Percentiles rank a stretch among this genome's conserved stretches.
phyloP scores from a whole-genome alignment of 495 filamentous ascomycete genomes.

The Hypoxylon rickii region DNA sequence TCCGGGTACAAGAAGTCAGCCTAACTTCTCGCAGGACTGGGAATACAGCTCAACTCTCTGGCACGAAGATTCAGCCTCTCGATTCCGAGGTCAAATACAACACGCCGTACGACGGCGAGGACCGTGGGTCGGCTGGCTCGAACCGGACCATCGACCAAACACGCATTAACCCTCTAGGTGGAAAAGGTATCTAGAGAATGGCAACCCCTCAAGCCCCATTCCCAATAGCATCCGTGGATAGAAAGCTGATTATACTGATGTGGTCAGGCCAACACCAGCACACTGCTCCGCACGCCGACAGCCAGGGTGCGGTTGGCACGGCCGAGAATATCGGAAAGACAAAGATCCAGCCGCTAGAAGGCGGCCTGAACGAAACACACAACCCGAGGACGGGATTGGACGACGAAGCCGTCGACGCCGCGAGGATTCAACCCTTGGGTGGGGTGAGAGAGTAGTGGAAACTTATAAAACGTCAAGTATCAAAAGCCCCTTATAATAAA shows the following conservation, averaged over 20 bases:
- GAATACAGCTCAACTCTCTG: slow-evolving; percentile 12
- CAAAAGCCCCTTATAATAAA: no score
- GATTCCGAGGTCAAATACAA: slow-evolving; percentile 15
- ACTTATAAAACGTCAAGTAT: no score
- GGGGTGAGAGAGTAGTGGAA: slow-evolving; percentile 4
- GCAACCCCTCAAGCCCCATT: neutral
- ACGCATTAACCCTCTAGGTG: slow-evolving; percentile 13
- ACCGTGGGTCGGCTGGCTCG: slow-evolving; percentile 9
- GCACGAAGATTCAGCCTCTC: slow-evolving; percentile 17
- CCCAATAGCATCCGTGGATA: no score
- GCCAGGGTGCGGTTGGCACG: slow-evolving; percentile 18
- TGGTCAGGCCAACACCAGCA: slow-evolving; percentile 17
- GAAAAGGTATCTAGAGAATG: slow-evolving; percentile 10
- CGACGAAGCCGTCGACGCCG: slow-evolving; percentile 9
- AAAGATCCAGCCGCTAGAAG: slow-evolving; percentile 9
- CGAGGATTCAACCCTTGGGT: slow-evolving; percentile 14
- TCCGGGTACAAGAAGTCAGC: neutral
- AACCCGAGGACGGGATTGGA: slow-evolving; percentile 15
- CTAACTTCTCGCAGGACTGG: slow-evolving; percentile 8
- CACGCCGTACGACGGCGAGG: neutral
- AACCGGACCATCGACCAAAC: slow-evolving; percentile 6
- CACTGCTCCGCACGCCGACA: slow-evolving; percentile 17
- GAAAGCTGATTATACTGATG: neutral
- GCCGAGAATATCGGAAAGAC: slow-evolving; percentile 2
- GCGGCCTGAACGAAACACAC: neutral